A percentile compares a stretch with the other conserved stretches of the same genome.
These are phyloP conservation scores for Pichia scutulata DNA, from an alignment of 805 yeast species.

Conservation along the genomic window DNA sequence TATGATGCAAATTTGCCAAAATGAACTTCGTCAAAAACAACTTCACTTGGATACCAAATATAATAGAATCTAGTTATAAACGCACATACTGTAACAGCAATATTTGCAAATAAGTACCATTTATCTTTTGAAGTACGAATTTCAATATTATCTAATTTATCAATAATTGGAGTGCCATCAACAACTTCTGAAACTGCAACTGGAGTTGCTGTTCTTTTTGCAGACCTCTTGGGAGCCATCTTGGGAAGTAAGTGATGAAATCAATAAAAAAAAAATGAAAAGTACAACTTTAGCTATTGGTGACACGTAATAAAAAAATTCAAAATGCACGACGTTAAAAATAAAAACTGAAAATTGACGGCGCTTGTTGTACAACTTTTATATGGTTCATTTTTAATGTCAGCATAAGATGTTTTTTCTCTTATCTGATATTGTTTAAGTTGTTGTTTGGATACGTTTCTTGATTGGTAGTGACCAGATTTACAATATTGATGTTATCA, in stretches of 20 bases:
- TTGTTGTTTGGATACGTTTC: not conserved
- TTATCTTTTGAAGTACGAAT: conserved; percentile 17
- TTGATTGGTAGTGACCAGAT: not conserved
- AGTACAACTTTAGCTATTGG: not conserved
- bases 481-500: not conserved
- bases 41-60: conserved; percentile 61
- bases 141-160: conserved; percentile 12
- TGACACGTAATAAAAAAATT: not conserved
- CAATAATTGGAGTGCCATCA: not conserved
- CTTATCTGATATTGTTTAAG: not conserved
- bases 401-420: too few relatives aligned
- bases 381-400: too few relatives aligned
- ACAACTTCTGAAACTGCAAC: not conserved
- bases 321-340: not conserved
- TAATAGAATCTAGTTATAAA: conserved; percentile 50
- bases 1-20: conserved; percentile 81
- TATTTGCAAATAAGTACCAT: conserved; percentile 29
- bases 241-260: not conserved
- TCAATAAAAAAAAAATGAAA: not conserved
- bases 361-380: not conserved
- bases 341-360: not conserved
- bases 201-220: not conserved
- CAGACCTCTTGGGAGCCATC: conserved; percentile 19
- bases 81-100: conserved; percentile 35
- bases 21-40: conserved; percentile 82